phyloP scores from a whole-genome alignment of 1,139 yeast genomes.

The Chernovozyma sophiae-reginae region DNA sequence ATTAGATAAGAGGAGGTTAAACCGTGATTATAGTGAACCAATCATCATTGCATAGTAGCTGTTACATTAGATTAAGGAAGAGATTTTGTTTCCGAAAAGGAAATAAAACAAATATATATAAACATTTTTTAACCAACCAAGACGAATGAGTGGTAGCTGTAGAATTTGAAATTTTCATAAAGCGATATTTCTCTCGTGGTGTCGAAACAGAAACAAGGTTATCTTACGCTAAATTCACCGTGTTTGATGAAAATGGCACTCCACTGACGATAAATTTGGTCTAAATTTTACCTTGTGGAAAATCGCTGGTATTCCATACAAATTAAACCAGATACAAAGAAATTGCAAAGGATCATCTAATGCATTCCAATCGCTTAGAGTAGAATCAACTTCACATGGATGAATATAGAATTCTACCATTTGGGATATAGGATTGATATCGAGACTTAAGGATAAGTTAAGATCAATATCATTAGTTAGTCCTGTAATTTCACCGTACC shows the following conservation, averaged over 20 bases:
- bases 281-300: constrained; percentile 11
- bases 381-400: constrained; percentile 33
- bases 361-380: constrained; percentile 12
- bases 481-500: not conserved
- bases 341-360: constrained; percentile 13
- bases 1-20: constrained; percentile 1
- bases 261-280: no score
- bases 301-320: constrained; percentile 21
- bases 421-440: constrained; percentile 5
- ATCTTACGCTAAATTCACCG: no score
- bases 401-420: constrained; percentile 25
- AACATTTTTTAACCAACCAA: no score
- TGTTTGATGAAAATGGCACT: no score
- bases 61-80: not conserved
- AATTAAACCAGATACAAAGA: constrained; percentile 26
- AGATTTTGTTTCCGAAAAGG: no score
- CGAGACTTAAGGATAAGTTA: not conserved
- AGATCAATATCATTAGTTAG: not conserved
- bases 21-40: not conserved
- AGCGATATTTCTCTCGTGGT: no score
- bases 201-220: no score
- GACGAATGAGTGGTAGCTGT: no score
- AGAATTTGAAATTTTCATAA: no score
- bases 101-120: no score
- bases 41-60: not conserved